Evolutionary conservation across 371 early-diverging fungal species (phyloP).

Genomic region (Actinomortierella ambigua): DNA sequence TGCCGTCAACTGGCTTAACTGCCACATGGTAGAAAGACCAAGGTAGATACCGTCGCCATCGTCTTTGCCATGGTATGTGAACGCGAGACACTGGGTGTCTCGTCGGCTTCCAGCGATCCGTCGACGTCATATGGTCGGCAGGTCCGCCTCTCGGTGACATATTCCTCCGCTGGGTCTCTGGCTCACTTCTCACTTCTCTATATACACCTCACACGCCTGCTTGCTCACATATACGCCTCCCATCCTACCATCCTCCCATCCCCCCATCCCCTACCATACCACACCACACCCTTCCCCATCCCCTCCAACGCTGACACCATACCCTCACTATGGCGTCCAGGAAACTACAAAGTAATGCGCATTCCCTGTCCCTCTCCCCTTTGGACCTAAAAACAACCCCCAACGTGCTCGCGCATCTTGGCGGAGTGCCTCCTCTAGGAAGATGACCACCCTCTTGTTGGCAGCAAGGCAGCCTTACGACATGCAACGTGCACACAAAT

Average conservation of each 20-base stretch:
- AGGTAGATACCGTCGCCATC: too few relatives aligned
- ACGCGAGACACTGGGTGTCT: too few relatives aligned
- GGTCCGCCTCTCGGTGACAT: too few relatives aligned
- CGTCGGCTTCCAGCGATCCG: too few relatives aligned
- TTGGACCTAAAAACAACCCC: neutral
- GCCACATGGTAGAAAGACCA: too few relatives aligned
- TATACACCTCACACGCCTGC: too few relatives aligned
- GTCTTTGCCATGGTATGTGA: too few relatives aligned
- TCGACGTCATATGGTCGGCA: too few relatives aligned
- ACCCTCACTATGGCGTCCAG: constrained; percentile 41
- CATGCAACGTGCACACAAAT: neutral
- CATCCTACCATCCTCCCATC: neutral
- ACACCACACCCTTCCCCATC: neutral
- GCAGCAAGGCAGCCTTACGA: constrained; percentile 1
- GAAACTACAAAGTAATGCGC: constrained; percentile 47
- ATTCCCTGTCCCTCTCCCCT: constrained; percentile 4
- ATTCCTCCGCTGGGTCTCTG: too few relatives aligned
- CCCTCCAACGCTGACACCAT: neutral
- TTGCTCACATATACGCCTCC: too few relatives aligned
- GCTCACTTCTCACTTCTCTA: too few relatives aligned
- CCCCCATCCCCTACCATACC: neutral
- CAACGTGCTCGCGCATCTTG: neutral
- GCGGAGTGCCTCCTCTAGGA: neutral
- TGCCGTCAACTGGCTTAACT: too few relatives aligned
- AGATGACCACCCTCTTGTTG: neutral